Evolutionary conservation across 306 rosid species (phyloP).

Genomic region (Styphnolobium japonicum): DNA sequence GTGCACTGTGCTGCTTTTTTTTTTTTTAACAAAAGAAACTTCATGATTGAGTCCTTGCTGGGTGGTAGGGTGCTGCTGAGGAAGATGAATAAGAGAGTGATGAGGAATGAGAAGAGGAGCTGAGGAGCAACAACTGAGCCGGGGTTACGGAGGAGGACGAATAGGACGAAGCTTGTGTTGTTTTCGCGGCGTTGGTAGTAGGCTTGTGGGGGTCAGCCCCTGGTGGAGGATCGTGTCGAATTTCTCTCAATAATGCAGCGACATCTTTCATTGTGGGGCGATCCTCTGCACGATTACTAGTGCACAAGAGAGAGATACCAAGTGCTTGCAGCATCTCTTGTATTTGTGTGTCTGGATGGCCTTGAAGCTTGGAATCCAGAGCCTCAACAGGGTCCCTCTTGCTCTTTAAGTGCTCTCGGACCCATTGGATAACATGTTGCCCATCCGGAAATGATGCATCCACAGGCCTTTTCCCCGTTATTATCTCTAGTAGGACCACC

Average conservation of each 20-base stretch:
- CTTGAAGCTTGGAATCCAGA: slow-evolving; percentile 74
- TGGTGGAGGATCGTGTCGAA: slow-evolving; percentile 47
- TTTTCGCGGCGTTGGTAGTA: too few species aligned
- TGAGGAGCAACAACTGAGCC: slow-evolving; percentile 57
- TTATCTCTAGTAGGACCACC: slow-evolving; percentile 76
- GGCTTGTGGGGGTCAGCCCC: slow-evolving; percentile 56
- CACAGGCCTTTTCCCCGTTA: slow-evolving; percentile 79
- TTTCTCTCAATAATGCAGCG: slow-evolving; percentile 71
- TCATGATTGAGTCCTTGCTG: slow-evolving; percentile 36
- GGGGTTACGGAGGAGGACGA: slow-evolving; percentile 58
- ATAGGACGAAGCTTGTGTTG: slow-evolving; percentile 35
- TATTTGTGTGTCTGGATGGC: slow-evolving; percentile 65
- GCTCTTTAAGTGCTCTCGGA: slow-evolving; percentile 64
- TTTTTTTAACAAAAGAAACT: too few species aligned
- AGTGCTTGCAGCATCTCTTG: slow-evolving; percentile 87
- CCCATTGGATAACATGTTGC: slow-evolving; percentile 82
- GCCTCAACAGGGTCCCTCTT: slow-evolving; percentile 68
- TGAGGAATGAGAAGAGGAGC: slow-evolving; percentile 61
- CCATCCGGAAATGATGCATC: slow-evolving; percentile 77
- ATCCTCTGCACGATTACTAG: slow-evolving; percentile 69
- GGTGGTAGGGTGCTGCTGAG: slow-evolving; percentile 37
- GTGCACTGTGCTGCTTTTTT: too few species aligned
- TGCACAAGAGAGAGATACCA: slow-evolving; percentile 75
- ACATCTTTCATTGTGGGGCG: slow-evolving; percentile 96
- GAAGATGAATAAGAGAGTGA: slow-evolving; percentile 67